phyloP scores from a whole-genome alignment of 352 stramenopile species.

The Phytophthora sp. region DNA sequence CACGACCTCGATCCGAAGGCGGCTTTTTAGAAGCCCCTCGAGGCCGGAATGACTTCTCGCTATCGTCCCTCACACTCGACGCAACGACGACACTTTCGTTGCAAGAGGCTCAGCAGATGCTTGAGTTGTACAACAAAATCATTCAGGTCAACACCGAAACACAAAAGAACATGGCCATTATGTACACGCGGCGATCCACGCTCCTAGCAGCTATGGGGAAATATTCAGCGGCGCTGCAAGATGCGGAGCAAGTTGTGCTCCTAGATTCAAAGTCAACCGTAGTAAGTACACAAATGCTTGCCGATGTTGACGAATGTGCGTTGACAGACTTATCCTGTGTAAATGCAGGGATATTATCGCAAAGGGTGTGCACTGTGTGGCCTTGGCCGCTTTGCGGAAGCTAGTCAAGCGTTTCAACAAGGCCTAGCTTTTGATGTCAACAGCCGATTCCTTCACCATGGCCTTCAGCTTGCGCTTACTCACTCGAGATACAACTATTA shows the following conservation, averaged over 20 bases:
- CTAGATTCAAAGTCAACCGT: slow-evolving; percentile 59
- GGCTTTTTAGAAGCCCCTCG: slow-evolving; percentile 10
- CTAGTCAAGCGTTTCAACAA: slow-evolving; percentile 63
- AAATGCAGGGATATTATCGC: slow-evolving; percentile 65
- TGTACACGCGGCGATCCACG: slow-evolving; percentile 66
- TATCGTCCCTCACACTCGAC: slow-evolving; percentile 31
- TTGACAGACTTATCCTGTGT: background rate
- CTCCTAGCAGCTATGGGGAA: slow-evolving; percentile 58
- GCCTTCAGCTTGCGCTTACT: slow-evolving; percentile 53
- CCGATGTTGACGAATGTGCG: background rate
- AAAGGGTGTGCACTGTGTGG: slow-evolving; percentile 69
- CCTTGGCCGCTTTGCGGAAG: slow-evolving; percentile 54
- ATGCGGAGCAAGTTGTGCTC: slow-evolving; percentile 59
- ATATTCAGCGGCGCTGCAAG: slow-evolving; percentile 48
- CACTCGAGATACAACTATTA: slow-evolving; percentile 28
- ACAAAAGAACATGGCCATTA: slow-evolving; percentile 57
- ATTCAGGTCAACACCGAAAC: slow-evolving; percentile 57
- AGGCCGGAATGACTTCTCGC: slow-evolving; percentile 20
- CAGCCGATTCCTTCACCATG: slow-evolving; percentile 62
- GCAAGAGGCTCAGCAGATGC: slow-evolving; percentile 44
- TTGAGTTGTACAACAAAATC: slow-evolving; percentile 74
- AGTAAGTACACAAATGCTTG: slow-evolving; percentile 35
- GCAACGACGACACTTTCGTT: slow-evolving; percentile 24
- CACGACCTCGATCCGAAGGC: background rate
- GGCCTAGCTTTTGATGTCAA: slow-evolving; percentile 68